These are phyloP conservation scores for Thermomucor indicae-seudaticae DNA, from an alignment of 371 early-diverging fungal species.

Conservation along the genomic window DNA sequence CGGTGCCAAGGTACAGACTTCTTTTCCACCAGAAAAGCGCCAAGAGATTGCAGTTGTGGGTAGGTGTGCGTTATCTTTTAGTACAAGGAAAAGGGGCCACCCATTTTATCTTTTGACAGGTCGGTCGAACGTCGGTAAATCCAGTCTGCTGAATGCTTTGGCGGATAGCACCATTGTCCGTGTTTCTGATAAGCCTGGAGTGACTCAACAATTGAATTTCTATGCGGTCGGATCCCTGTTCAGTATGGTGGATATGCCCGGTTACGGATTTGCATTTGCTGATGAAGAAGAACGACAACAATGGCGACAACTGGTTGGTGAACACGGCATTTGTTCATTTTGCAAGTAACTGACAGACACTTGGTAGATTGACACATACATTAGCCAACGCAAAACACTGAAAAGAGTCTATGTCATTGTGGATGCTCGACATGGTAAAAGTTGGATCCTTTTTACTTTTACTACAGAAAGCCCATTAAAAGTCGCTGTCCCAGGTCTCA, in stretches of 20 bases:
- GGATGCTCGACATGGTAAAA: slow-evolving; percentile 79
- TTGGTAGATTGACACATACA: slow-evolving; percentile 72
- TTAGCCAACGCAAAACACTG: slow-evolving; percentile 54
- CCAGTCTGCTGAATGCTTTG: slow-evolving; percentile 66
- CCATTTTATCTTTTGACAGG: slow-evolving; percentile 28
- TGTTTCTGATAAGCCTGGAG: slow-evolving; percentile 71
- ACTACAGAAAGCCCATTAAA: too few relatives aligned
- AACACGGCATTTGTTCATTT: not conserved
- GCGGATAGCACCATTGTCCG: slow-evolving; percentile 61
- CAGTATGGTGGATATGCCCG: slow-evolving; percentile 82
- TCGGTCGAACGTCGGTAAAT: slow-evolving; percentile 80
- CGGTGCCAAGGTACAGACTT: slow-evolving; percentile 58
- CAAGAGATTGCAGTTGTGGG: slow-evolving; percentile 70
- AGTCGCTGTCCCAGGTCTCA: slow-evolving; percentile 37
- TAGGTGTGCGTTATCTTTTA: not conserved
- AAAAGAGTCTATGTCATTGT: slow-evolving; percentile 69
- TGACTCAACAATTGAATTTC: slow-evolving; percentile 81
- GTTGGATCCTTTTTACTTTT: too few relatives aligned
- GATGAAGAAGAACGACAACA: slow-evolving; percentile 54
- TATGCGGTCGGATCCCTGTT: slow-evolving; percentile 62
- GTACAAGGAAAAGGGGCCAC: not conserved
- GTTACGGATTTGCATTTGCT: slow-evolving; percentile 83
- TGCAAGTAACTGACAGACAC: too few relatives aligned
- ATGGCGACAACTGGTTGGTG: slow-evolving; percentile 64
- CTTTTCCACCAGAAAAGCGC: slow-evolving; percentile 57